A percentile compares a stretch with the other conserved stretches of the same genome.
phyloP scores from a whole-genome alignment of 306 rosid species.

The Chamaecrista fasciculata region DNA sequence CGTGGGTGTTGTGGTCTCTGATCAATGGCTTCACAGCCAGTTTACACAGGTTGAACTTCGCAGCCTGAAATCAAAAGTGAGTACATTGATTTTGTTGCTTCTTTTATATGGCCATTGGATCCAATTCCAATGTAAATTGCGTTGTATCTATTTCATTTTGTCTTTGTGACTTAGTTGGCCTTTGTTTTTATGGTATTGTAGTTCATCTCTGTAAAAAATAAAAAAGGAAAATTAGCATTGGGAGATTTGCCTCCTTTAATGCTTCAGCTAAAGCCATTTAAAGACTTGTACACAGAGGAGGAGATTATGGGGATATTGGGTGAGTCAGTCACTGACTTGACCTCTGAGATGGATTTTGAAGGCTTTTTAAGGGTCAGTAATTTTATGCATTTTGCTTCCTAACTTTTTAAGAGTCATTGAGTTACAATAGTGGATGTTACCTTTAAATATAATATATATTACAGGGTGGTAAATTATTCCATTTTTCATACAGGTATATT shows the following conservation, averaged over 20 bases:
- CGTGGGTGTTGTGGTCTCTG: slow-evolving; percentile 77
- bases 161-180: slow-evolving; percentile 10
- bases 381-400: not conserved
- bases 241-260: slow-evolving; percentile 70
- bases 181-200: slow-evolving; percentile 33
- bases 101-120: slow-evolving; percentile 10
- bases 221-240: slow-evolving; percentile 63
- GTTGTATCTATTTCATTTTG: slow-evolving; percentile 3
- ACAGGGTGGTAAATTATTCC: slow-evolving; percentile 19
- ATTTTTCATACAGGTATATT: slow-evolving; percentile 55
- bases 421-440: not conserved
- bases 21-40: slow-evolving; percentile 91
- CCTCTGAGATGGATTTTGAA: slow-evolving; percentile 76
- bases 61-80: slow-evolving; percentile 69
- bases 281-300: slow-evolving; percentile 55
- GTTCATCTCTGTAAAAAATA: slow-evolving; percentile 62
- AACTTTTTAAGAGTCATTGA: no score
- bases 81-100: slow-evolving; percentile 19
- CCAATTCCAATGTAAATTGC: not conserved
- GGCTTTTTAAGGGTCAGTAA: slow-evolving; percentile 71
- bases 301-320: slow-evolving; percentile 64
- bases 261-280: slow-evolving; percentile 64
- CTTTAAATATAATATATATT: slow-evolving; percentile 16
- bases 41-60: slow-evolving; percentile 97
- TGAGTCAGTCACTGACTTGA: slow-evolving; percentile 56